These are phyloP conservation scores for Hippophae rhamnoides DNA, from an alignment of 306 rosid genomes.

Conservation along the genomic window DNA sequence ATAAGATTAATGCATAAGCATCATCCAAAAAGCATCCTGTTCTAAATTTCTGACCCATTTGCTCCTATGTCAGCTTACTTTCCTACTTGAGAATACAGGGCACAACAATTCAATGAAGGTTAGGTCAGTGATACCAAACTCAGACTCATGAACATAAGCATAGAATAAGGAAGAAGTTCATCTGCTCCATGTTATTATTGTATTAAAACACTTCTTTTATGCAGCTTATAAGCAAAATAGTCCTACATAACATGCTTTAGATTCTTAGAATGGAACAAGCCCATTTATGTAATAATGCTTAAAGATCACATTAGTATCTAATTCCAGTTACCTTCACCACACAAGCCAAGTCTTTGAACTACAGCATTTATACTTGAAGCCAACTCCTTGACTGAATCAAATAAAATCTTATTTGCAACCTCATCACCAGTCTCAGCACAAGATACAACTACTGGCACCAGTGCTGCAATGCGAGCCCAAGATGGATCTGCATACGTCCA, in stretches of 20 bases:
- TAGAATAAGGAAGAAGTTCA: no score
- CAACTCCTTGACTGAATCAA: constrained; percentile 69
- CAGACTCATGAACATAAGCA: no score
- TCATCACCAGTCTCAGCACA: constrained; percentile 86
- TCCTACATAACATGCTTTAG: no score
- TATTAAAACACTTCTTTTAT: no score
- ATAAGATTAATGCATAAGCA: no score
- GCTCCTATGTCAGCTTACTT: no score
- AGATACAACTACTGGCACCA: constrained; percentile 73
- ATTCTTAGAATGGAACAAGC: neutral
- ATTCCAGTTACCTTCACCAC: constrained; percentile 56
- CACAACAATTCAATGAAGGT: no score
- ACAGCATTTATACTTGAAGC: constrained; percentile 86
- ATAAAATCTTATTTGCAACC: constrained; percentile 69
- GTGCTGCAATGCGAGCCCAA: constrained; percentile 96
- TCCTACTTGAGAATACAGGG: neutral
- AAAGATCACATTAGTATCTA: neutral
- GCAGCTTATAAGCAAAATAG: no score
- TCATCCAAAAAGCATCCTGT: no score
- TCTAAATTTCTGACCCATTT: no score
- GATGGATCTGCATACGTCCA: constrained; percentile 96
- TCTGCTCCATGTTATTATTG: no score
- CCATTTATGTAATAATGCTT: neutral
- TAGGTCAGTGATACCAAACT: no score
- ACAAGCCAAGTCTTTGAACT: constrained; percentile 70